Conservation (phyloP, 2,329 filamentous ascomycete species). For the Pseudocercospora vitis region DNA sequence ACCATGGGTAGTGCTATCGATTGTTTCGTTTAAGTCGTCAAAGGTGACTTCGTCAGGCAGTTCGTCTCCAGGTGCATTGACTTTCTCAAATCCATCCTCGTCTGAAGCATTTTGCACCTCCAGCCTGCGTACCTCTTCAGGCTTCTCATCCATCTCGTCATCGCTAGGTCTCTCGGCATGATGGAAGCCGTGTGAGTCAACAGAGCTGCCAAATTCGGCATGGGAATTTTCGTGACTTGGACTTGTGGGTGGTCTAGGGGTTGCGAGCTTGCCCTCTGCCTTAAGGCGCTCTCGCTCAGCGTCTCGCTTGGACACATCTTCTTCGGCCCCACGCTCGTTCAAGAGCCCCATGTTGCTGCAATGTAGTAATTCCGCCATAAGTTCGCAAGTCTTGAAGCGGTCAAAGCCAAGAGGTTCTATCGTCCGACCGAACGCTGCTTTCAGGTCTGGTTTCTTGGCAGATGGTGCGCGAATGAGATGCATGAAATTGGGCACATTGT, state of each 20-base stretch:
- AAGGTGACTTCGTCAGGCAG: slow-evolving; percentile 62
- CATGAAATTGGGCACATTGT: slow-evolving; percentile 93
- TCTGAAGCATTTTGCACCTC: slow-evolving; percentile 81
- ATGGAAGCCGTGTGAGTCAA: slow-evolving; percentile 54
- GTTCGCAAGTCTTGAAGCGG: slow-evolving; percentile 96
- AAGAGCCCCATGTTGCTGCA: slow-evolving; percentile 98
- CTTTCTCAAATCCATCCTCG: slow-evolving; percentile 92
- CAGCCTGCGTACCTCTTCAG: slow-evolving; percentile 67
- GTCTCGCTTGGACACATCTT: slow-evolving; percentile 78
- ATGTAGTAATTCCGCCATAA: slow-evolving; percentile 96
- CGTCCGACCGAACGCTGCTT: slow-evolving; percentile 83
- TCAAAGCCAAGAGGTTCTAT: slow-evolving; percentile 96
- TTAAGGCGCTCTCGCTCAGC: slow-evolving; percentile 77
- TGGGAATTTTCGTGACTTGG: slow-evolving; percentile 54
- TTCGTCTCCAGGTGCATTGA: slow-evolving; percentile 61
- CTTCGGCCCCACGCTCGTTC: slow-evolving; percentile 87
- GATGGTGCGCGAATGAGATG: slow-evolving; percentile 76
- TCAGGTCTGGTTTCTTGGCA: slow-evolving; percentile 70
- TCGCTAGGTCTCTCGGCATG: slow-evolving; percentile 49
- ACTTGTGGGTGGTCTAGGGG: slow-evolving; percentile 52
- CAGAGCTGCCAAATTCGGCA: slow-evolving; percentile 53
- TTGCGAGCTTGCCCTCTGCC: slow-evolving; percentile 71
- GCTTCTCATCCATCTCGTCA: slow-evolving; percentile 48
- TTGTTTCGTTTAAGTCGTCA: slow-evolving; percentile 64
- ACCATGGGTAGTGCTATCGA: slow-evolving; percentile 31